Percentiles rank a stretch among this genome's conserved stretches.
Conservation (phyloP, 169 alveolate genomes). For the Cystoisospora suis region DNA sequence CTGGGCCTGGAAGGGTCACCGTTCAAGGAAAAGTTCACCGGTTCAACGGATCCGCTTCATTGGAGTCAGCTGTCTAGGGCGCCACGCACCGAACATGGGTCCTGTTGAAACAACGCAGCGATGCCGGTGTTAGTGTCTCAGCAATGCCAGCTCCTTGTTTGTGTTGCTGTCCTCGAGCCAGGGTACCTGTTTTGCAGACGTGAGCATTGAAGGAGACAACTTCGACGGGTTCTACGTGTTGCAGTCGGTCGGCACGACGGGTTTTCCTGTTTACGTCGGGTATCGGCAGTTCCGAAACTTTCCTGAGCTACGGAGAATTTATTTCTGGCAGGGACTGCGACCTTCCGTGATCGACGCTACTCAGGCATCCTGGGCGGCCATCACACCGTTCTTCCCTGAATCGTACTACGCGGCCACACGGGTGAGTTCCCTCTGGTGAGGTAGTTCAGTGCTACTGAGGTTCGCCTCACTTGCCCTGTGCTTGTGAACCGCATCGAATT, state of each 20-base stretch:
- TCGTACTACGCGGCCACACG: conserved; percentile 1
- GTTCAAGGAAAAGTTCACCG: no score
- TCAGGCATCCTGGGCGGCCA: conserved; percentile 50
- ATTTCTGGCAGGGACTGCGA: conserved; percentile 47
- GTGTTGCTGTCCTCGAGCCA: background rate
- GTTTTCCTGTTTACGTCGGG: conserved; percentile 48
- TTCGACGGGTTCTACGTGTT: conserved; percentile 54
- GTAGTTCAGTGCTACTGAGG: no score
- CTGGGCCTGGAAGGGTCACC: no score
- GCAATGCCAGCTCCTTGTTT: background rate
- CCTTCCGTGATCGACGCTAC: background rate
- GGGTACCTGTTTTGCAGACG: conserved; percentile 29
- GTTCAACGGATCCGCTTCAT: no score
- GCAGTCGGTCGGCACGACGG: conserved; percentile 25
- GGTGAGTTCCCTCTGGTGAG: background rate
- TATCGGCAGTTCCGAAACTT: conserved; percentile 16
- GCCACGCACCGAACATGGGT: no score
- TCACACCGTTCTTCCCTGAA: conserved; percentile 42
- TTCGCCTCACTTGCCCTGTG: no score
- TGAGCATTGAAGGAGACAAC: conserved; percentile 10
- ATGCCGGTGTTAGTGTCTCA: no score
- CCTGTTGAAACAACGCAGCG: no score
- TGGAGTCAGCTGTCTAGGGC: no score
- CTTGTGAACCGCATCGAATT: no score
- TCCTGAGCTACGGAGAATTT: background rate